phyloP scores from a whole-genome alignment of 148 eudicot species.

The Dysphania ambrosioides region DNA sequence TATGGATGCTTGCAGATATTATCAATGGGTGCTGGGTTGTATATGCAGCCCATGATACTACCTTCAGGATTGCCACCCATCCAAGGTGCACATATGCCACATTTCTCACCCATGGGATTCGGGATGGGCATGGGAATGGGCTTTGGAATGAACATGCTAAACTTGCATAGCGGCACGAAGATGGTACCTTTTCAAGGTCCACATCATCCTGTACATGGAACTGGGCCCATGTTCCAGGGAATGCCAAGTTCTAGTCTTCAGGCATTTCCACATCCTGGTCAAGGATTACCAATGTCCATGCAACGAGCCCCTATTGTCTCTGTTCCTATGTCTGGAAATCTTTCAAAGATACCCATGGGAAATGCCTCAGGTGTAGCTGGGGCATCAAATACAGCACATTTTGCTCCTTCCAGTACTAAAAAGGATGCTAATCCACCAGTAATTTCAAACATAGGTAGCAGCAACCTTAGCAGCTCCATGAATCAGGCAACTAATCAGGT shows the following conservation, averaged over 20 bases:
- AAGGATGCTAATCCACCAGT: constrained; percentile 33
- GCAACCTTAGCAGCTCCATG: constrained; percentile 33
- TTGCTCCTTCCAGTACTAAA: constrained; percentile 30
- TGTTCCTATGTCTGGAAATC: constrained; percentile 25
- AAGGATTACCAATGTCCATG: constrained; percentile 51
- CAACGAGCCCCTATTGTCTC: constrained; percentile 38
- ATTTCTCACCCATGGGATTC: constrained; percentile 59
- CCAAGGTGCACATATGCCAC: constrained; percentile 67
- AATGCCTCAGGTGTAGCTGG: constrained; percentile 31
- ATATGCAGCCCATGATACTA: constrained; percentile 88
- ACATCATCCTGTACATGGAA: constrained; percentile 40
- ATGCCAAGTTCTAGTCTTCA: constrained; percentile 45
- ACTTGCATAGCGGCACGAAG: constrained; percentile 53
- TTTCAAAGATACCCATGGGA: constrained; percentile 32
- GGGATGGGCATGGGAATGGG: constrained; percentile 76
- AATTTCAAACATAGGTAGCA: constrained; percentile 20
- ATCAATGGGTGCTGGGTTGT: constrained; percentile 91
- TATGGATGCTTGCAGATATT: constrained; percentile 54
- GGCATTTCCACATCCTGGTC: constrained; percentile 50
- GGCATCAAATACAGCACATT: constrained; percentile 26
- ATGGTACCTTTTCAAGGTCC: constrained; percentile 47
- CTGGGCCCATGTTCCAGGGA: constrained; percentile 48
- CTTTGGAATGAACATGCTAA: constrained; percentile 60
- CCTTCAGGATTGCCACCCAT: constrained; percentile 71
- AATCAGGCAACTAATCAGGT: constrained; percentile 39